Conservation (phyloP, 495 filamentous ascomycete species). For the Chaetomidium leptoderma region DNA sequence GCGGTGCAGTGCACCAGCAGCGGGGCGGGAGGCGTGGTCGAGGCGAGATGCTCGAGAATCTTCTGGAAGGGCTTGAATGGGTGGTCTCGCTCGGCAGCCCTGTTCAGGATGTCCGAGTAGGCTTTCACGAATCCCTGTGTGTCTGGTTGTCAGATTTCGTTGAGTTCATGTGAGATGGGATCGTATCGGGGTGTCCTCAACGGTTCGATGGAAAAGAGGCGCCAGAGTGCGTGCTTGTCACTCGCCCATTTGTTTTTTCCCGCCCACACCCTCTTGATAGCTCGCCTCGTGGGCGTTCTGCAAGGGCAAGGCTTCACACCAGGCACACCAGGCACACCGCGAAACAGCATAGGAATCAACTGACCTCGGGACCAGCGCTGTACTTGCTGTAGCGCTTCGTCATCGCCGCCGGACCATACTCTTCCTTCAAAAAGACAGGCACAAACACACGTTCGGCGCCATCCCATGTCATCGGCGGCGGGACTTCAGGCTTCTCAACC, state of each 20-base stretch:
- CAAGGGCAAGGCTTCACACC: neutral
- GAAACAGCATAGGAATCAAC: slow-evolving; percentile 11
- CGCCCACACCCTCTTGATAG: neutral
- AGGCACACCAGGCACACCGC: too few species aligned
- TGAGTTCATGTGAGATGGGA: neutral
- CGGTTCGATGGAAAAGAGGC: neutral
- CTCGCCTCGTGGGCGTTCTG: neutral
- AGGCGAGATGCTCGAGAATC: slow-evolving; percentile 42
- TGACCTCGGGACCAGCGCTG: slow-evolving; percentile 41
- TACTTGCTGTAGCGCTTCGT: slow-evolving; percentile 49
- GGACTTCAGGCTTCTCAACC: slow-evolving; percentile 30
- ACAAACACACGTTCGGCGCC: slow-evolving; percentile 51
- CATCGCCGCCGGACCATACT: slow-evolving; percentile 52
- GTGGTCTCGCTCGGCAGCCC: slow-evolving; percentile 34
- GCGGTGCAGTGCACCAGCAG: slow-evolving; percentile 38
- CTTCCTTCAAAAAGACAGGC: slow-evolving; percentile 55
- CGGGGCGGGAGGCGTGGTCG: slow-evolving; percentile 26
- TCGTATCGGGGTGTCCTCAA: neutral
- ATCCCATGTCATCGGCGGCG: slow-evolving; percentile 40
- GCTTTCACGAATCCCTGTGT: slow-evolving; percentile 50
- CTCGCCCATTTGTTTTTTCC: too few species aligned
- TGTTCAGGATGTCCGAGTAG: slow-evolving; percentile 48
- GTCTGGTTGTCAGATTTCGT: neutral
- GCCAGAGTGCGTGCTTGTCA: neutral
- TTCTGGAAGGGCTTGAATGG: slow-evolving; percentile 37